A percentile compares a stretch with the other conserved stretches of the same genome.
Evolutionary conservation across 345 rosid genomes (phyloP).

Genomic region (Linum trigynum): DNA sequence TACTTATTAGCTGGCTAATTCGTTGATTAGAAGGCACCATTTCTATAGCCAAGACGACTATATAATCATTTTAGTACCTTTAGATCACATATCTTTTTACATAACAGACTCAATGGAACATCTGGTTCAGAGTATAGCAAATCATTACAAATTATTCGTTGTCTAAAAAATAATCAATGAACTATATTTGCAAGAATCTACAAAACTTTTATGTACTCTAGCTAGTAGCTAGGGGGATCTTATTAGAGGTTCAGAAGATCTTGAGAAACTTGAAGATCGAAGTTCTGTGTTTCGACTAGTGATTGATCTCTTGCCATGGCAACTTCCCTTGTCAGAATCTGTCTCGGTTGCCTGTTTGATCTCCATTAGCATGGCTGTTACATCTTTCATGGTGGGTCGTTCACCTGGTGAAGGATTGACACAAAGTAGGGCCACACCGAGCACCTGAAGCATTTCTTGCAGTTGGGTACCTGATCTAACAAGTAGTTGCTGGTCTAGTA

Average conservation of each 20-base stretch:
- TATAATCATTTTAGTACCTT: slow-evolving; percentile 11
- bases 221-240: slow-evolving; percentile 26
- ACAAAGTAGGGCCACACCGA: slow-evolving; percentile 60
- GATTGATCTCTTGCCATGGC: slow-evolving; percentile 19
- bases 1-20: slow-evolving; percentile 18
- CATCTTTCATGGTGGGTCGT: slow-evolving; percentile 63
- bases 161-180: slow-evolving; percentile 16
- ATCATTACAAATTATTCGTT: slow-evolving; percentile 28
- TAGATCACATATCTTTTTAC: slow-evolving; percentile 11
- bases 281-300: slow-evolving; percentile 27
- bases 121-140: not conserved
- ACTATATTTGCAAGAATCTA: slow-evolving; percentile 10
- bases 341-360: slow-evolving; percentile 40
- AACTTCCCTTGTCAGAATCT: slow-evolving; percentile 35
- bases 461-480: slow-evolving; percentile 43
- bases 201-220: slow-evolving; percentile 11
- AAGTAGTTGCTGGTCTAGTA: slow-evolving; percentile 45
- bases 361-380: slow-evolving; percentile 53
- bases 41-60: slow-evolving; percentile 12
- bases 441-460: slow-evolving; percentile 61
- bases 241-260: slow-evolving; percentile 54
- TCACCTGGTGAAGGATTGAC: slow-evolving; percentile 48
- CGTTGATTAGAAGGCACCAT: slow-evolving; percentile 16
- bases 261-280: slow-evolving; percentile 59
- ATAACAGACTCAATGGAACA: too few relatives aligned